Base-by-base conservation (phyloP, 2,329 filamentous ascomycete genomes). In the Dactylellina drechsleri region DNA sequence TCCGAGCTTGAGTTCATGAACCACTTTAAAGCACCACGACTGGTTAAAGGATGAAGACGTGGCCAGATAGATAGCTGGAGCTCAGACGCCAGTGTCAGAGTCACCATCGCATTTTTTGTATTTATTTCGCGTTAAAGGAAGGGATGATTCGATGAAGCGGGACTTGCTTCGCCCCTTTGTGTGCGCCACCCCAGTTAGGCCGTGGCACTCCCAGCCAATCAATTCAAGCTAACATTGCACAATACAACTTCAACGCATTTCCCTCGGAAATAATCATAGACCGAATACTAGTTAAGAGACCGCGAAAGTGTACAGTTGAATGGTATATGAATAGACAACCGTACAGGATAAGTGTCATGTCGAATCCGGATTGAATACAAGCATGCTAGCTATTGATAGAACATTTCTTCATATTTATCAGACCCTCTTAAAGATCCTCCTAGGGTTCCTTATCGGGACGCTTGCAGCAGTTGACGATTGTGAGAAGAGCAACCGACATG, bases 231-330 rank as follows among this genome's bases (percentile, higher is more conserved):
- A 23, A 13, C 13, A 6, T 23, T n/a, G 23, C 28, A 72, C 52
- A 66, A 66, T 72, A 72, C 36, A 45, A 72, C 67, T 56, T 36
- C 67, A 72, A 72, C 67, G 43, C 67, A 64, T 45, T 16, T 49
- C 10, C 31, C 5, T 26, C 1, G 7, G 13, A n/a, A 47, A 47
- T 4, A 23, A 23, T 2, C 2, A 2, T 23, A 23, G 23, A 23
- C 4, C 23, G 2, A 23, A 23, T 23, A 23, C 23, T 4, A 4
- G 23, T 23, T 23, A 23, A 2, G 23, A 23, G 23, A 23, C 23
- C 23, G 4, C 2, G 23, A 18, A 47, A 36, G 31, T 1, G 5
- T 36, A 36, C 31, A 5, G 6, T 36, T 36, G 2, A 36, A 36
- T 7, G 6, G 2, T 36, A 36, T 36, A 36, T 7, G 2, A 5